Evolutionary conservation across 768 basidiomycete genomes (phyloP).

Genomic region (Pholiota conissans): DNA sequence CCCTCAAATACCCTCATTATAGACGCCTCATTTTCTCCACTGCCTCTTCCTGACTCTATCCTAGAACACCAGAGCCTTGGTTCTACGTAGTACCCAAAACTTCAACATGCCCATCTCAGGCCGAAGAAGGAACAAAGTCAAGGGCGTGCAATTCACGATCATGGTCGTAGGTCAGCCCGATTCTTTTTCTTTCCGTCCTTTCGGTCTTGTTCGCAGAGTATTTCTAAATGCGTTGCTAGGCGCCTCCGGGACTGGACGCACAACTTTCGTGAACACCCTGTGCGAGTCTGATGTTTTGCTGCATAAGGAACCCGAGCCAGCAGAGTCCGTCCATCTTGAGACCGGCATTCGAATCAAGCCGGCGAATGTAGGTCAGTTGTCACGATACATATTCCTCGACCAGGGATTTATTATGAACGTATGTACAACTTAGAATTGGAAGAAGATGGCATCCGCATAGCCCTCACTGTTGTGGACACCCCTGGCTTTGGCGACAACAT

Average conservation of each 20-base stretch:
- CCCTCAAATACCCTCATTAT: slow-evolving; percentile 11
- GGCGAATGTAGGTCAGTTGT: slow-evolving; percentile 67
- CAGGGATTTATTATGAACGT: not conserved
- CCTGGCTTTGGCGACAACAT: slow-evolving; percentile 92
- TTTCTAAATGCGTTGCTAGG: slow-evolving; percentile 44
- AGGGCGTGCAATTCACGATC: slow-evolving; percentile 87
- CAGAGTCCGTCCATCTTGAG: slow-evolving; percentile 77
- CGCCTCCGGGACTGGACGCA: slow-evolving; percentile 84
- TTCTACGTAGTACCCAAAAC: not conserved
- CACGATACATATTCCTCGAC: not conserved
- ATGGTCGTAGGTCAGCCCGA: slow-evolving; percentile 79
- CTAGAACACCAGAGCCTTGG: not conserved
- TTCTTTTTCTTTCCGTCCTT: slow-evolving; percentile 14
- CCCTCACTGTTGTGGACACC: slow-evolving; percentile 88
- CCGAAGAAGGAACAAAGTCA: slow-evolving; percentile 76
- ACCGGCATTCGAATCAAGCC: slow-evolving; percentile 79
- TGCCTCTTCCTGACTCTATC: slow-evolving; percentile 3
- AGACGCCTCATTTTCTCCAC: slow-evolving; percentile 3
- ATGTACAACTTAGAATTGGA: slow-evolving; percentile 65
- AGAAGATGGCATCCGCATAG: slow-evolving; percentile 89
- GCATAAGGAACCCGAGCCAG: slow-evolving; percentile 64
- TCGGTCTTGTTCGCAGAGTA: too few relatives aligned
- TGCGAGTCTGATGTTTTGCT: slow-evolving; percentile 76
- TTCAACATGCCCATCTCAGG: slow-evolving; percentile 43
- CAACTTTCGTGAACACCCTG: slow-evolving; percentile 91